Conservation (phyloP, 495 filamentous ascomycete genomes). For the Aspergillus homomorphus region DNA sequence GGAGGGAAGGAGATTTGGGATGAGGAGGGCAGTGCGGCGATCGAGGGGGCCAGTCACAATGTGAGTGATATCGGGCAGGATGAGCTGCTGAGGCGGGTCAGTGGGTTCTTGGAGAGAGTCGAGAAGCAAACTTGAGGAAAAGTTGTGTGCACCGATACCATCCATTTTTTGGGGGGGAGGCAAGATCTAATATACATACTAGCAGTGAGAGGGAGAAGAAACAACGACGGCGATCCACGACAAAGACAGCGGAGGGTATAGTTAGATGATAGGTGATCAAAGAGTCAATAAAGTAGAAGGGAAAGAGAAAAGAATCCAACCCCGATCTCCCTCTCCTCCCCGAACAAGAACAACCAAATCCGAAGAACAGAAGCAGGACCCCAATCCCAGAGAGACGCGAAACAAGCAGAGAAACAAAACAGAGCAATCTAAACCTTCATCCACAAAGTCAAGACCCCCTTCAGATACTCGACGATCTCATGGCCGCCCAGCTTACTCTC, state of each 20-base stretch:
- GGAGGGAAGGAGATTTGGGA: slow-evolving; percentile 42
- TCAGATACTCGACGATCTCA: slow-evolving; percentile 97
- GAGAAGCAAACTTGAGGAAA: slow-evolving; percentile 18
- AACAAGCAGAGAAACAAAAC: slow-evolving; percentile 15
- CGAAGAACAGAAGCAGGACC: too few relatives aligned
- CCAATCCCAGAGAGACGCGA: too few relatives aligned
- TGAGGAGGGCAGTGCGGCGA: slow-evolving; percentile 54
- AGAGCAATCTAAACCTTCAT: slow-evolving; percentile 62
- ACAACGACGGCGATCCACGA: slow-evolving; percentile 9
- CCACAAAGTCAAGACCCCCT: slow-evolving; percentile 89
- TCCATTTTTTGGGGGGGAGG: not conserved
- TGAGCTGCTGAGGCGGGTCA: slow-evolving; percentile 53
- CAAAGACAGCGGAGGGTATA: slow-evolving; percentile 5
- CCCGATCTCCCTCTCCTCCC: not conserved
- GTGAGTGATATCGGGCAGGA: slow-evolving; percentile 46
- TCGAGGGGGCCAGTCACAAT: slow-evolving; percentile 62
- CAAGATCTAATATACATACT: slow-evolving; percentile 12
- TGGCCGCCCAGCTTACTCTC: slow-evolving; percentile 92
- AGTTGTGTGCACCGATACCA: not conserved
- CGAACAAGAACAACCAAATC: too few relatives aligned
- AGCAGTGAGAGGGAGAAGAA: slow-evolving; percentile 17
- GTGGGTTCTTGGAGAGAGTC: slow-evolving; percentile 52
- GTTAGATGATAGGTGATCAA: not conserved
- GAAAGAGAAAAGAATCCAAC: slow-evolving; percentile 11
- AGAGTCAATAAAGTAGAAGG: slow-evolving; percentile 7